Conservation (phyloP, 306 rosid species). For the Sesbania bispinosa region DNA sequence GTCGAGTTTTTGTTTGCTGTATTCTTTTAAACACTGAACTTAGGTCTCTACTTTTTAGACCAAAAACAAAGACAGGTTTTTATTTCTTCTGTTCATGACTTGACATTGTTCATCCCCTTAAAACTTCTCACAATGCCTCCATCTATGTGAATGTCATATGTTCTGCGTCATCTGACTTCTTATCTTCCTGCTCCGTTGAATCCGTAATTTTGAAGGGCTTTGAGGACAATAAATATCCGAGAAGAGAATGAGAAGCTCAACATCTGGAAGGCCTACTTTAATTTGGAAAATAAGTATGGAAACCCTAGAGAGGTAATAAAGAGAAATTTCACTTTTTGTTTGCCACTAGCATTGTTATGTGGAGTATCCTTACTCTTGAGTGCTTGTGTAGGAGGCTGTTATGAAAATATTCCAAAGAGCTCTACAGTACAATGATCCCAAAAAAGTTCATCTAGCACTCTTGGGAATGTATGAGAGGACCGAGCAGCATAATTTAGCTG, state of each 20-base stretch:
- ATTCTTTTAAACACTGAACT: background rate
- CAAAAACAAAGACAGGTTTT: background rate
- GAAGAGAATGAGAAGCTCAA: conserved; percentile 93
- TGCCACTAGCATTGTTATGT: background rate
- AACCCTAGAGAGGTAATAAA: conserved; percentile 76
- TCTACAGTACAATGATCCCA: conserved; percentile 70
- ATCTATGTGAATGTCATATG: conserved; percentile 5
- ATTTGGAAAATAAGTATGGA: conserved; percentile 83
- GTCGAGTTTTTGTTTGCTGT: background rate
- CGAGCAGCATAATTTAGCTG: conserved; percentile 62
- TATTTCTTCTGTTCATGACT: background rate
- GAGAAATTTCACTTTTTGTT: background rate
- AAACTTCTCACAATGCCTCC: background rate
- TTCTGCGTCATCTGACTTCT: background rate
- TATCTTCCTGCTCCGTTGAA: background rate
- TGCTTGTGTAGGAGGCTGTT: conserved; percentile 65
- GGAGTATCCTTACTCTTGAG: conserved; percentile 4
- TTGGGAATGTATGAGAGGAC: conserved; percentile 88
- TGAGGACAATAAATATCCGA: conserved; percentile 77
- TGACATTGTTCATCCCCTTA: background rate
- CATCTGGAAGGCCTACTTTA: conserved; percentile 87
- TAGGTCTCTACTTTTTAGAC: background rate
- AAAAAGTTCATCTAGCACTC: conserved; percentile 74
- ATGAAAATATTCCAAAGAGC: conserved; percentile 78
- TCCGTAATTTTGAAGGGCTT: conserved; percentile 58